Percentiles rank a stretch among this genome's conserved stretches.
These are phyloP conservation scores for Puccinia triticina DNA, from an alignment of 1,284 basidiomycete species.

Conservation along the genomic window DNA sequence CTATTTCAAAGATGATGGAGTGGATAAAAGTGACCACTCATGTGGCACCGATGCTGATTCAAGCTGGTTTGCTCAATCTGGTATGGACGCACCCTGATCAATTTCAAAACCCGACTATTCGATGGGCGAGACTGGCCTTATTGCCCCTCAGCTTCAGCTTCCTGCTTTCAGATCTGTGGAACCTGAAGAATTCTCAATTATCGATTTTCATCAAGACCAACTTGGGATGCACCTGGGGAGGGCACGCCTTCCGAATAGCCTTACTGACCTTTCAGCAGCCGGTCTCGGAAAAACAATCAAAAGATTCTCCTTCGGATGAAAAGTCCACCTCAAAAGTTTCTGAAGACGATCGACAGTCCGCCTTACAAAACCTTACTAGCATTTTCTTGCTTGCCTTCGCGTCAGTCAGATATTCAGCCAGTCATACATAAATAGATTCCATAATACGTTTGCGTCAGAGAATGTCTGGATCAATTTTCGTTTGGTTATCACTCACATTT, in stretches of 20 bases:
- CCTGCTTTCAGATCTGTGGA: background rate
- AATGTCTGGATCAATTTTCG: background rate
- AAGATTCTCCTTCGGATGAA: background rate
- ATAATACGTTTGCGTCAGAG: background rate
- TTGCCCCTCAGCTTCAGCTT: constrained; percentile 1
- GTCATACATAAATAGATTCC: background rate
- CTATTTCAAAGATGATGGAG: background rate
- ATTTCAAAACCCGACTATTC: background rate
- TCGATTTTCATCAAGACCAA: background rate
- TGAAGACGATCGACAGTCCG: background rate
- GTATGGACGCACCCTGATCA: background rate
- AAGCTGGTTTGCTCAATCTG: constrained; percentile 1
- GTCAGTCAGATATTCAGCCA: background rate
- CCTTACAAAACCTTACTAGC: background rate
- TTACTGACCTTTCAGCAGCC: background rate
- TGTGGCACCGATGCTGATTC: background rate
- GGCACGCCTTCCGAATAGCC: background rate
- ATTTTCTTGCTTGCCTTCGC: constrained; percentile 17
- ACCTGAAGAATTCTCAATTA: background rate
- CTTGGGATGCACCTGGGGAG: background rate
- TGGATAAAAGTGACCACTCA: background rate
- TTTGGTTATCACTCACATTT: background rate
- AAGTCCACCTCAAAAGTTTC: background rate
- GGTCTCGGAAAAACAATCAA: background rate
- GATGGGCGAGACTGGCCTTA: background rate